phyloP scores from a whole-genome alignment of 2,329 filamentous ascomycete species.

The Claviceps arundinis region DNA sequence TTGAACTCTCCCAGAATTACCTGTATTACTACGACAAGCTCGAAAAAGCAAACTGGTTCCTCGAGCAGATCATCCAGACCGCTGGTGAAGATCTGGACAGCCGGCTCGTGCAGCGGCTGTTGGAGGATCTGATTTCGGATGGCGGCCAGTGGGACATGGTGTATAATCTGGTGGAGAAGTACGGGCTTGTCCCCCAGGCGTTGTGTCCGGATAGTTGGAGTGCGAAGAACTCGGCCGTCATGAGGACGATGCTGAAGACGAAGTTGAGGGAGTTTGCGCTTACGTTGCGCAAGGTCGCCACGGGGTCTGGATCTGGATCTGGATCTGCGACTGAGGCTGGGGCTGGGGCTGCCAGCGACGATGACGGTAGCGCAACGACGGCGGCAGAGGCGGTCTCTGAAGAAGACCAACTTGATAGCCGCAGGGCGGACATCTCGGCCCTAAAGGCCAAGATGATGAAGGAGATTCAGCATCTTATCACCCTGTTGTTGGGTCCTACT shows the following conservation, averaged over 20 bases:
- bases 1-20: conserved; percentile 80
- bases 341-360: neutral
- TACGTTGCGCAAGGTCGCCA: conserved; percentile 38
- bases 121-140: conserved; percentile 58
- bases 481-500: conserved; percentile 67
- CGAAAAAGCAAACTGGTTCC: conserved; percentile 81
- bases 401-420: too few relatives aligned
- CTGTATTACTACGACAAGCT: conserved; percentile 92
- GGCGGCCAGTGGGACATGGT: conserved; percentile 93
- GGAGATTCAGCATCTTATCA: conserved; percentile 71
- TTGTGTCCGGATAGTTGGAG: conserved; percentile 77
- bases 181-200: conserved; percentile 71
- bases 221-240: conserved; percentile 53
- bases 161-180: conserved; percentile 72
- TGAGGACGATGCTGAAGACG: conserved; percentile 65
- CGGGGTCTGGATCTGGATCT: too few relatives aligned
- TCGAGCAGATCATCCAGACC: conserved; percentile 72
- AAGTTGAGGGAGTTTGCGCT: conserved; percentile 80
- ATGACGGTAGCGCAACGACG: neutral
- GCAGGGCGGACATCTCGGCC: neutral
- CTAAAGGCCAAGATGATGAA: conserved; percentile 61
- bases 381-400: too few relatives aligned
- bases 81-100: conserved; percentile 56
- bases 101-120: conserved; percentile 56
- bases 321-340: too few relatives aligned